These are phyloP conservation scores for Skeletonema marinoi DNA, from an alignment of 108 stramenopile genomes.

Conservation along the genomic window DNA sequence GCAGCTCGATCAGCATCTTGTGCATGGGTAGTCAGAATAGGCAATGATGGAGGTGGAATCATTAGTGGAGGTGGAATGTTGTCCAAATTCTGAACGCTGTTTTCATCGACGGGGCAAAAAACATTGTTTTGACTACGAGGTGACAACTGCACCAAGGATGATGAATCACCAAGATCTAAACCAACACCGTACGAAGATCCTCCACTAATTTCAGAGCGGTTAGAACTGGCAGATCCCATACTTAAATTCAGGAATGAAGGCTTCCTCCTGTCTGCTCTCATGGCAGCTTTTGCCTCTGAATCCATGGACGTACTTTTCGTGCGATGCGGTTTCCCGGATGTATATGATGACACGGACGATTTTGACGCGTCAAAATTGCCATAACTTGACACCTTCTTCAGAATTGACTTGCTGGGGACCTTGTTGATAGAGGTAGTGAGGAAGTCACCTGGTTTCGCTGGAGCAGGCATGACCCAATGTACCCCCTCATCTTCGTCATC, in stretches of 20 bases:
- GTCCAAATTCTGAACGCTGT: neutral
- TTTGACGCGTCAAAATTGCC: constrained; percentile 14
- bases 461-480: constrained; percentile 24
- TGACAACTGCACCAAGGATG: neutral
- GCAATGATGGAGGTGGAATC: neutral
- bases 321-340: neutral
- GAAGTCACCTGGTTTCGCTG: constrained; percentile 23
- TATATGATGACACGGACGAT: neutral
- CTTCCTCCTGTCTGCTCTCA: constrained; percentile 2
- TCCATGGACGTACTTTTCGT: neutral
- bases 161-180: constrained; percentile 28
- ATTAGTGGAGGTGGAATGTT: neutral
- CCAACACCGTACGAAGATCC: constrained; percentile 9
- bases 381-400: constrained; percentile 43
- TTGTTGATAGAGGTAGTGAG: constrained; percentile 16
- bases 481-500: neutral
- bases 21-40: neutral
- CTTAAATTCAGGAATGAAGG: constrained; percentile 10
- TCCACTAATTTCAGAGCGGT: neutral
- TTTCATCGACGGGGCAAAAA: neutral
- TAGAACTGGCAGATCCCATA: neutral
- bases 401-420: constrained; percentile 41
- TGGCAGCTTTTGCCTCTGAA: neutral
- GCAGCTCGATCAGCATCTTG: neutral
- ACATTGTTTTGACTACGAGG: neutral